Evolutionary conservation across 345 rosid species (phyloP).

Genomic region (Diplotaxis tenuifolia): DNA sequence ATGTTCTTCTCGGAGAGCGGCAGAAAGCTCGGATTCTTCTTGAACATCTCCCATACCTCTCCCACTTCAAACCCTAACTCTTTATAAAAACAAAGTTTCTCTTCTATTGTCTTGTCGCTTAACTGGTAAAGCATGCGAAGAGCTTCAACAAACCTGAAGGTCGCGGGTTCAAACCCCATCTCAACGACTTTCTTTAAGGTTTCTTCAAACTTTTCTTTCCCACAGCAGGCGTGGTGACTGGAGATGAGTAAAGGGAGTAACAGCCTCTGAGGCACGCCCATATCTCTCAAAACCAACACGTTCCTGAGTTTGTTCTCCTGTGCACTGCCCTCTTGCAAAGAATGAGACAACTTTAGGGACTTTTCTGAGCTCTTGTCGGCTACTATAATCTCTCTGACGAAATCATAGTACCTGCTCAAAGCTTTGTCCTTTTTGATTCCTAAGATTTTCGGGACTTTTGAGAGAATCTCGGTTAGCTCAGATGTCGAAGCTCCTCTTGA

Average conservation of each 20-base stretch:
- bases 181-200: not conserved
- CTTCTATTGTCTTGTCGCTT: not conserved
- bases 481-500: slow-evolving; percentile 32
- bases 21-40: not conserved
- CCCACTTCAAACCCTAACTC: not conserved
- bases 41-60: not conserved
- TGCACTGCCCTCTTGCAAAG: not conserved
- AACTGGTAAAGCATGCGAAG: not conserved
- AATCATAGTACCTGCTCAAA: not conserved
- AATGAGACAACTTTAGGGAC: not conserved
- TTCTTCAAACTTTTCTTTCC: not conserved
- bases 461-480: slow-evolving; percentile 15
- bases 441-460: slow-evolving; percentile 12
- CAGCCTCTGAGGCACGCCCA: not conserved
- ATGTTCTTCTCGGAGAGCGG: not conserved
- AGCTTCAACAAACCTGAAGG: not conserved
- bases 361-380: not conserved
- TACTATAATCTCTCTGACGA: slow-evolving; percentile 8
- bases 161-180: not conserved
- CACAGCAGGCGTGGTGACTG: not conserved
- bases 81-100: not conserved
- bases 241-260: not conserved
- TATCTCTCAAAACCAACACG: not conserved
- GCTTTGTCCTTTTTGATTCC: not conserved
- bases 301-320: not conserved